Percentiles rank a stretch among this genome's conserved stretches.
These are phyloP conservation scores for Colletotrichum chlorophyti DNA, from an alignment of 2,329 filamentous ascomycete species.

Conservation along the genomic window DNA sequence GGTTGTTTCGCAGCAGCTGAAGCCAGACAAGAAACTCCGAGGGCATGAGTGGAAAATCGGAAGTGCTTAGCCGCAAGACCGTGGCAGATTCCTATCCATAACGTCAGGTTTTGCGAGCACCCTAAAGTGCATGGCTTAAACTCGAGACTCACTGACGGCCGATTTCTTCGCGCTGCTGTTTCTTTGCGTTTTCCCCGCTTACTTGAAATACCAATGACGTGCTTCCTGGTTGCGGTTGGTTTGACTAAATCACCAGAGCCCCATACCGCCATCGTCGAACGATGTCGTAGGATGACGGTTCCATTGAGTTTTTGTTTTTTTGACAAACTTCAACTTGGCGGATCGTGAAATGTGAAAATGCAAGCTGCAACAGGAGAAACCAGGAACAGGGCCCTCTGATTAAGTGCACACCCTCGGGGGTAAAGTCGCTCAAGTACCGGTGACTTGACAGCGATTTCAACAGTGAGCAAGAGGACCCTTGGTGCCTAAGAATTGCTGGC, in stretches of 20 bases:
- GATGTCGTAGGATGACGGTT: slow-evolving; percentile 11
- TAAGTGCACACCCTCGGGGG: slow-evolving; percentile 4
- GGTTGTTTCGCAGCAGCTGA: not conserved
- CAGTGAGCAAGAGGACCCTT: slow-evolving; percentile 18
- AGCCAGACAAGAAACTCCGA: not conserved
- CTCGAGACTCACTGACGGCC: slow-evolving; percentile 4
- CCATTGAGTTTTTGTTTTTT: slow-evolving; percentile 14
- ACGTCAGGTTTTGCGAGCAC: not conserved
- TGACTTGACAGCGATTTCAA: not conserved
- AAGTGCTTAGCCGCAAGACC: not conserved
- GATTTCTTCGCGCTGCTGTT: too few relatives aligned
- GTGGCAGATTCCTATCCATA: not conserved
- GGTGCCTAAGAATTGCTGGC: slow-evolving; percentile 13
- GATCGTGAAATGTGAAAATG: slow-evolving; percentile 1
- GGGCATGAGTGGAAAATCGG: too few relatives aligned
- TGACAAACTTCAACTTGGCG: slow-evolving; percentile 12
- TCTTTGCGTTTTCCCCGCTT: not conserved
- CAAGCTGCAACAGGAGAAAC: slow-evolving; percentile 1
- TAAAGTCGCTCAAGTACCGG: slow-evolving; percentile 3
- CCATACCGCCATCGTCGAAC: slow-evolving; percentile 2
- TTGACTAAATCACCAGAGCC: not conserved
- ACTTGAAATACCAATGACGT: slow-evolving; percentile 9
- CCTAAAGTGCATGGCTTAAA: not conserved
- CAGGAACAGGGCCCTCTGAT: not conserved
- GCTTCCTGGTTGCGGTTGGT: not conserved